phyloP scores from a whole-genome alignment of 176 grass and related monocot species.

The Aegilops tauschii region DNA sequence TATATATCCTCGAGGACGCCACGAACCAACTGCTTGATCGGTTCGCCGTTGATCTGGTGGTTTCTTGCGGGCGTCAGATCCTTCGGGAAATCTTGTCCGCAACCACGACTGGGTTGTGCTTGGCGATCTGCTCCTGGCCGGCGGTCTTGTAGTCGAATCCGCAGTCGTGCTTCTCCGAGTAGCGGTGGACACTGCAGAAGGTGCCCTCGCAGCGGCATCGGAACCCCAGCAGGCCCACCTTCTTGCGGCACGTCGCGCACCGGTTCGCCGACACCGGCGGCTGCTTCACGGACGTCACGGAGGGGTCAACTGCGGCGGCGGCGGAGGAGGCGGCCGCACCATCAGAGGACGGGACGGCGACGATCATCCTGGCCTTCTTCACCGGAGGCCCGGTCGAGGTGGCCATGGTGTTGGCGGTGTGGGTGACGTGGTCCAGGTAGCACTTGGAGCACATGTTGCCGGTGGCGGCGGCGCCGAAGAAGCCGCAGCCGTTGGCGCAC shows the following conservation, averaged over 20 bases:
- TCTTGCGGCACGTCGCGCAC: background rate
- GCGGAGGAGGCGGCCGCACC: too few species aligned
- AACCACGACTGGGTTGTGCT: background rate
- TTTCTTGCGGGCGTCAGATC: background rate
- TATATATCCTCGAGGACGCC: too few species aligned
- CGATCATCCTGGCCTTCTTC: background rate
- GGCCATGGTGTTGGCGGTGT: background rate
- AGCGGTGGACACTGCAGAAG: background rate
- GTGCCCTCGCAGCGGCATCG: background rate
- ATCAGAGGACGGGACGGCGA: too few species aligned
- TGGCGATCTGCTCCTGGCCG: background rate
- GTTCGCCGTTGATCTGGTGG: background rate
- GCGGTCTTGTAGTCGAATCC: background rate
- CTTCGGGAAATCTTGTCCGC: background rate
- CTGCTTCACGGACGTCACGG: background rate
- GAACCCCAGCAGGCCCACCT: background rate
- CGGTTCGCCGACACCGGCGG: background rate
- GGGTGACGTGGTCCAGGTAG: conserved; percentile 4
- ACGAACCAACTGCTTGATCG: background rate
- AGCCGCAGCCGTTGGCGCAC: conserved; percentile 66
- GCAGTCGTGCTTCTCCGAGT: background rate
- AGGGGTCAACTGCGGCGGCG: background rate
- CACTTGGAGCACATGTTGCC: conserved; percentile 62
- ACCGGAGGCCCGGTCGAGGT: background rate
- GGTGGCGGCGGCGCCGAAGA: conserved; percentile 48